These are phyloP conservation scores for Fomitopsis pinicola DNA, from an alignment of 1,284 basidiomycete genomes.

Conservation along the genomic window DNA sequence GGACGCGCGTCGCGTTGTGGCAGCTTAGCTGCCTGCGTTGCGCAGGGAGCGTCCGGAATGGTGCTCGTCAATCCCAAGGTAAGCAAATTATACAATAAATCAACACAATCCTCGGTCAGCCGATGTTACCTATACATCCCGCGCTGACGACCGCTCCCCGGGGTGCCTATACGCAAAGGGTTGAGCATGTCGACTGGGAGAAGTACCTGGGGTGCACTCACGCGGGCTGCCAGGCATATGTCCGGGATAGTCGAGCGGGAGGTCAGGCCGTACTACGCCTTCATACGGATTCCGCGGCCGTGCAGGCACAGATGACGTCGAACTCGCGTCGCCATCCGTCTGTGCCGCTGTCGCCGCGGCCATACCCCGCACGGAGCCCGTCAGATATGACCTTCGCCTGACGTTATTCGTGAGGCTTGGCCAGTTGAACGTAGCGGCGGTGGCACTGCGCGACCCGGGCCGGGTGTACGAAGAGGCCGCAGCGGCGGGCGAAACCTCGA, in stretches of 20 bases:
- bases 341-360: background rate
- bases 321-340: background rate
- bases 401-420: background rate
- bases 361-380: background rate
- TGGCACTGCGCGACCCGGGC: background rate
- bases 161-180: background rate
- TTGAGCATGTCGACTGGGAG: slow-evolving; percentile 2
- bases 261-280: slow-evolving; percentile 8
- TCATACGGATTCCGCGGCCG: slow-evolving; percentile 18
- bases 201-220: background rate
- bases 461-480: background rate
- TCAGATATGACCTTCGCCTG: slow-evolving; percentile 1
- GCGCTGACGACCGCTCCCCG: background rate
- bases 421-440: background rate
- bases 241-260: slow-evolving; percentile 12
- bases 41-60: background rate
- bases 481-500: background rate
- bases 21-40: background rate
- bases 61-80: background rate
- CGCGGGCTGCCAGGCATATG: slow-evolving; percentile 2
- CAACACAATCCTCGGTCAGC: background rate
- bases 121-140: background rate
- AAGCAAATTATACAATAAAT: background rate
- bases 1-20: background rate
- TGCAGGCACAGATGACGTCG: slow-evolving; percentile 1